A percentile compares a stretch with the other conserved stretches of the same genome.
Evolutionary conservation across 345 rosid genomes (phyloP).

Genomic region (Eucalyptus shirleyi): DNA sequence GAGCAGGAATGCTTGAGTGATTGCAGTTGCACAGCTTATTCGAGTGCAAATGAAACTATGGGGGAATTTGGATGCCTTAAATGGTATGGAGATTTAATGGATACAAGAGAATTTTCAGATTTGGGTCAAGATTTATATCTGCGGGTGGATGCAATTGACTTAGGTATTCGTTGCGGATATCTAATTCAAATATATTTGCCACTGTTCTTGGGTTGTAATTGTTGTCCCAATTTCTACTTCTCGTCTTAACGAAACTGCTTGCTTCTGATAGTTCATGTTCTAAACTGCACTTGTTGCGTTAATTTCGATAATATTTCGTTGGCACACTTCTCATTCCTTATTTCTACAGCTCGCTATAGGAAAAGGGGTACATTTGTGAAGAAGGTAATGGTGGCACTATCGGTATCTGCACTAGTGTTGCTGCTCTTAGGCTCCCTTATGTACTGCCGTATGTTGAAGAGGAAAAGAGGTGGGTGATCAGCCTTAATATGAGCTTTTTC

Average conservation of each 20-base stretch:
- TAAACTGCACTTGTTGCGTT: background rate
- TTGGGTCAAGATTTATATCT: slow-evolving; percentile 38
- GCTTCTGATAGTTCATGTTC: background rate
- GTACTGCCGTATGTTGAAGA: background rate
- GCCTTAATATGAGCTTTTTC: background rate
- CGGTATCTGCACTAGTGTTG: background rate
- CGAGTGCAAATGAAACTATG: slow-evolving; percentile 20
- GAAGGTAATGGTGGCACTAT: background rate
- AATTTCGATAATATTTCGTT: background rate
- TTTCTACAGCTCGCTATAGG: background rate
- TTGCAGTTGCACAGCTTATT: slow-evolving; percentile 37
- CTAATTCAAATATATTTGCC: background rate
- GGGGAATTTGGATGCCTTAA: slow-evolving; percentile 46
- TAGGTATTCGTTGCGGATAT: slow-evolving; percentile 17
- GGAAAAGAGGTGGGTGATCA: background rate
- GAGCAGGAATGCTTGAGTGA: background rate
- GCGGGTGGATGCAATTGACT: slow-evolving; percentile 27
- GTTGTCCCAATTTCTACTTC: background rate
- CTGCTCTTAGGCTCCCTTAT: background rate
- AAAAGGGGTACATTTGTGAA: background rate
- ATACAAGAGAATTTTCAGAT: slow-evolving; percentile 22
- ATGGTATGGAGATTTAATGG: slow-evolving; percentile 37
- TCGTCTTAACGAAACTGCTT: background rate
- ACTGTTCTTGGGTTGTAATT: background rate
- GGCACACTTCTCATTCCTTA: background rate